phyloP scores from a whole-genome alignment of 192 early-diverging fungal genomes.

The Jimgerdemannia flammicorona region DNA sequence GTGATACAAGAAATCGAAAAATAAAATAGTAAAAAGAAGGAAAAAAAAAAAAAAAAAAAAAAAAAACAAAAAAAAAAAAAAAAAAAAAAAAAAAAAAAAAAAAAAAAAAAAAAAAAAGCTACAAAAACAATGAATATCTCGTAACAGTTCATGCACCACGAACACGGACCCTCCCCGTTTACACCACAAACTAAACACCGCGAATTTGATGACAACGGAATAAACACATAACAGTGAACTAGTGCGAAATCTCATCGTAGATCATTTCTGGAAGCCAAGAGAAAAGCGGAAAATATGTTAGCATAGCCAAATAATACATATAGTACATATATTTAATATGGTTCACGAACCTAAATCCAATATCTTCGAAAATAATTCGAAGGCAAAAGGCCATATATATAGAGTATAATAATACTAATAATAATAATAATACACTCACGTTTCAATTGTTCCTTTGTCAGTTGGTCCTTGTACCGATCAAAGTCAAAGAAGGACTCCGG shows the following conservation, averaged over 20 bases:
- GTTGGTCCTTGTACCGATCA: conserved; percentile 80
- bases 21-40: conserved; percentile 2
- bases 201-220: conserved; percentile 10
- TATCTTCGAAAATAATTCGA: conserved; percentile 3
- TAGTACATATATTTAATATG: neutral
- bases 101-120: conserved; percentile 1
- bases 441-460: conserved; percentile 79
- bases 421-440: conserved; percentile 29
- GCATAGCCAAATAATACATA: neutral
- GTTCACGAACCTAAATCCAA: neutral
- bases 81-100: conserved; percentile 2
- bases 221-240: neutral
- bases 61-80: neutral
- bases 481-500: conserved; percentile 81
- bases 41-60: conserved; percentile 3
- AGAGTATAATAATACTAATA: neutral
- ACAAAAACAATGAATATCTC: neutral
- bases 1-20: conserved; percentile 5
- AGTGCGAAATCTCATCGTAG: conserved; percentile 17
- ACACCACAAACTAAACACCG: neutral
- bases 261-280: conserved; percentile 14
- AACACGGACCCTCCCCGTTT: neutral
- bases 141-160: neutral
- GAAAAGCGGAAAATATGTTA: conserved; percentile 1
- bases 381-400: conserved; percentile 2